phyloP scores from a whole-genome alignment of 106 monocot species.

The Cymbidium sinense region DNA sequence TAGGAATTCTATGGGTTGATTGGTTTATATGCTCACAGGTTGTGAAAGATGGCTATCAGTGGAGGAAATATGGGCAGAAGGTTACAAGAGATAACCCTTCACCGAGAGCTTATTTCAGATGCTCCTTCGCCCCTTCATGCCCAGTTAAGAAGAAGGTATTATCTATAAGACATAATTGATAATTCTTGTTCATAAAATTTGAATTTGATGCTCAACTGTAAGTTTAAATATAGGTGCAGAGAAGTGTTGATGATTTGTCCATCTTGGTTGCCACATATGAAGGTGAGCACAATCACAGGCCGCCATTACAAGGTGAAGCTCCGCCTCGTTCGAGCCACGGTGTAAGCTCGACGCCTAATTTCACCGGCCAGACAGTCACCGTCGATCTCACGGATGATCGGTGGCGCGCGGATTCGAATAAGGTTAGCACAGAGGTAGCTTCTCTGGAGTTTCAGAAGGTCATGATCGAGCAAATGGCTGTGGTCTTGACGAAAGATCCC shows the following conservation, averaged over 20 bases:
- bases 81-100: constrained; percentile 25
- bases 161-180: background rate
- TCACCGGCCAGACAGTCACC: background rate
- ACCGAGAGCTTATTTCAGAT: constrained; percentile 22
- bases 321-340: background rate
- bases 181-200: background rate
- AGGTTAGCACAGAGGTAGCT: background rate
- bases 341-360: background rate
- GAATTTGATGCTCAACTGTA: background rate
- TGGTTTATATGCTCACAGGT: constrained; percentile 2
- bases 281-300: constrained; percentile 21
- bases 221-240: constrained; percentile 13
- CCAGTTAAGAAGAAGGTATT: constrained; percentile 24
- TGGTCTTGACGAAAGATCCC: constrained; percentile 2
- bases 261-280: constrained; percentile 23
- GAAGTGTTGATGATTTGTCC: constrained; percentile 18
- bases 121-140: constrained; percentile 22
- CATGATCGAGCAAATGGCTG: constrained; percentile 7
- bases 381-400: constrained; percentile 3
- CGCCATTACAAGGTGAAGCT: background rate
- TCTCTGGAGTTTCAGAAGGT: background rate
- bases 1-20: background rate
- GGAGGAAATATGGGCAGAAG: constrained; percentile 31
- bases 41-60: constrained; percentile 25
- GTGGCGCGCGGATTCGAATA: background rate